These are phyloP conservation scores for Zelonia costaricensis DNA, from an alignment of 208 protist genomes.

Conservation along the genomic window DNA sequence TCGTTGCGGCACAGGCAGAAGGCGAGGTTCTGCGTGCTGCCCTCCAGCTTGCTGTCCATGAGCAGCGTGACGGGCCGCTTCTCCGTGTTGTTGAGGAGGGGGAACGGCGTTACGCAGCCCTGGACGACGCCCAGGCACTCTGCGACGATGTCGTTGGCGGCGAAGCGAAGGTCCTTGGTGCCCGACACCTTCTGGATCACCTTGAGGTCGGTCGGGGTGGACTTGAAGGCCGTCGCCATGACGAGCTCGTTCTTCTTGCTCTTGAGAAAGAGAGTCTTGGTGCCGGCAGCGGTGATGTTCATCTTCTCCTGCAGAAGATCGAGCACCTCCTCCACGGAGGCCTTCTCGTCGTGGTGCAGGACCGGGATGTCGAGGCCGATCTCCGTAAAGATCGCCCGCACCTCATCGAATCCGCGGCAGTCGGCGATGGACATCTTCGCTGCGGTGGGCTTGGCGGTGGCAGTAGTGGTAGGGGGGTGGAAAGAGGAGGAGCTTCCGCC, in stretches of 20 bases:
- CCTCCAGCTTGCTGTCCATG: slow-evolving; percentile 65
- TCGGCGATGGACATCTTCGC: slow-evolving; percentile 51
- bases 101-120: slow-evolving; percentile 83
- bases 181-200: slow-evolving; percentile 61
- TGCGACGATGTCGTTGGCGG: slow-evolving; percentile 55
- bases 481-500: slow-evolving; percentile 20
- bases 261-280: slow-evolving; percentile 92
- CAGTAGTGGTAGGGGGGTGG: not conserved
- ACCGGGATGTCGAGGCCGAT: slow-evolving; percentile 50
- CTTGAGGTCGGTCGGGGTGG: slow-evolving; percentile 82
- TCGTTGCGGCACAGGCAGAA: slow-evolving; percentile 88
- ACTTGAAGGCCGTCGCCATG: slow-evolving; percentile 67
- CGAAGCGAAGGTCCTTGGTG: slow-evolving; percentile 85
- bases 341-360: slow-evolving; percentile 72
- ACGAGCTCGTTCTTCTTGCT: slow-evolving; percentile 90
- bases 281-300: slow-evolving; percentile 28
- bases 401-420: slow-evolving; percentile 58
- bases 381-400: slow-evolving; percentile 49
- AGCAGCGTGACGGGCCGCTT: slow-evolving; percentile 71
- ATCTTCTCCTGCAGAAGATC: slow-evolving; percentile 5
- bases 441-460: not conserved
- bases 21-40: slow-evolving; percentile 45
- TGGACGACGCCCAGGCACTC: slow-evolving; percentile 76
- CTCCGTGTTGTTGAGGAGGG: slow-evolving; percentile 77
- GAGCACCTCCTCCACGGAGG: slow-evolving; percentile 64